phyloP scores from a whole-genome alignment of 345 rosid species.

The Eucalyptus pauciflora region DNA sequence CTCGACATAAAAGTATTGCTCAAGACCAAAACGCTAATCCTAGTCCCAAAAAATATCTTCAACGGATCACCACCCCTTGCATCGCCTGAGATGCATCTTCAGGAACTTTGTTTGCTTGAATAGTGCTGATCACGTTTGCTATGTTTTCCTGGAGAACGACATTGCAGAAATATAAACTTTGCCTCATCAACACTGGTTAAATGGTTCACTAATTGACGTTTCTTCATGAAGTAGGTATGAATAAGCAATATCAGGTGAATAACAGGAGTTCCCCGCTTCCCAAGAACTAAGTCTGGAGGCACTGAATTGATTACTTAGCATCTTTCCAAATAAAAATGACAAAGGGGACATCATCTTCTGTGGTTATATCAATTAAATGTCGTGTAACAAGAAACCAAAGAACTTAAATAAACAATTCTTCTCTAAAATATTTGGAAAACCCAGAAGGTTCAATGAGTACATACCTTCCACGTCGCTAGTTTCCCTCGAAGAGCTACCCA shows the following conservation, averaged over 20 bases:
- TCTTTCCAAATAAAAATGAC: not conserved
- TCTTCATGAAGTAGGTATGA: not conserved
- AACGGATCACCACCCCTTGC: constrained; percentile 60
- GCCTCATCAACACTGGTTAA: not conserved
- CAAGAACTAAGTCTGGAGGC: not conserved
- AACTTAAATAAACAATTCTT: not conserved
- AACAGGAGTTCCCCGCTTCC: not conserved
- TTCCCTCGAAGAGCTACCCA: constrained; percentile 64
- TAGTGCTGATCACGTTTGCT: constrained; percentile 58
- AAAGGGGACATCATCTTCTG: not conserved
- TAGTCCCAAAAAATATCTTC: not conserved
- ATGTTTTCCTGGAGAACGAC: constrained; percentile 46
- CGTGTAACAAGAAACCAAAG: not conserved
- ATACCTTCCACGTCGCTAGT: constrained; percentile 77
- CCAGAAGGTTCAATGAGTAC: not conserved
- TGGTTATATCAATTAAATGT: not conserved
- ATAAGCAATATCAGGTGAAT: not conserved
- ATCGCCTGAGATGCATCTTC: constrained; percentile 69
- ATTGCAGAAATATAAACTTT: not conserved
- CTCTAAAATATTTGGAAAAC: not conserved
- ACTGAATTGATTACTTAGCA: not conserved
- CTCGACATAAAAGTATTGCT: not conserved
- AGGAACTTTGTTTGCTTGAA: constrained; percentile 73
- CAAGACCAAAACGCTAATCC: not conserved
- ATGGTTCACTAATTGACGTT: not conserved